Conservation (phyloP, 2,329 filamentous ascomycete genomes). For the Trichoderma guizhouense region DNA sequence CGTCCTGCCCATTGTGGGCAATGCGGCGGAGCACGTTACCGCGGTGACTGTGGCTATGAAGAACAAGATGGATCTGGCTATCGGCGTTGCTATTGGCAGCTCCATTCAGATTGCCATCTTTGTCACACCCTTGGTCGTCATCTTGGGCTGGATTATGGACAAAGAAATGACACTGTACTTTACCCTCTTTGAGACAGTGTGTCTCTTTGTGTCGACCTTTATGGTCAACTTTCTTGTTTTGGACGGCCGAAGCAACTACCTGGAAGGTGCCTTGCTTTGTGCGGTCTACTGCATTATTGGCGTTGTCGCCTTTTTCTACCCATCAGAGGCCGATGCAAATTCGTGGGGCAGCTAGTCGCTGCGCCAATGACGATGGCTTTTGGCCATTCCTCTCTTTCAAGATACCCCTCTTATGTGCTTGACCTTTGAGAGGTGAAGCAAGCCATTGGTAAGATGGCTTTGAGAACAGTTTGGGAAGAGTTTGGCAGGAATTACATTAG, state of each 20-base stretch:
- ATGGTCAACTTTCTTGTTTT: constrained; percentile 86
- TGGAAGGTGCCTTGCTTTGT: constrained; percentile 70
- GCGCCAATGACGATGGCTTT: background rate
- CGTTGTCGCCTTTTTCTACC: constrained; percentile 65
- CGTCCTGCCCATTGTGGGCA: constrained; percentile 69
- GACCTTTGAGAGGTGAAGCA: background rate
- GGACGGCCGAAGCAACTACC: constrained; percentile 81
- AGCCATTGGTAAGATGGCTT: constrained; percentile 8
- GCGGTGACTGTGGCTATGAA: constrained; percentile 68
- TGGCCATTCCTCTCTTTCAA: background rate
- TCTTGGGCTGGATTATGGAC: constrained; percentile 67
- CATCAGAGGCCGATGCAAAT: constrained; percentile 48
- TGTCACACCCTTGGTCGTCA: constrained; percentile 66
- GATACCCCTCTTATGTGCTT: background rate
- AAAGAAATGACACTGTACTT: constrained; percentile 79
- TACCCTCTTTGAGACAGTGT: constrained; percentile 84
- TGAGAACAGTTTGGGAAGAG: background rate
- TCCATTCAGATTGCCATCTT: constrained; percentile 72
- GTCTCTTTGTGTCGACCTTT: constrained; percentile 77
- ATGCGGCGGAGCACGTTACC: constrained; percentile 70
- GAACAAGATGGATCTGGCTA: constrained; percentile 74
- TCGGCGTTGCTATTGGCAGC: constrained; percentile 67
- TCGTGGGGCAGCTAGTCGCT: constrained; percentile 29
- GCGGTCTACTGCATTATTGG: constrained; percentile 67
- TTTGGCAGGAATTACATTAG: background rate